Evolutionary conservation across 495 filamentous ascomycete species (phyloP).

Genomic region (Penicillium waksmanii): DNA sequence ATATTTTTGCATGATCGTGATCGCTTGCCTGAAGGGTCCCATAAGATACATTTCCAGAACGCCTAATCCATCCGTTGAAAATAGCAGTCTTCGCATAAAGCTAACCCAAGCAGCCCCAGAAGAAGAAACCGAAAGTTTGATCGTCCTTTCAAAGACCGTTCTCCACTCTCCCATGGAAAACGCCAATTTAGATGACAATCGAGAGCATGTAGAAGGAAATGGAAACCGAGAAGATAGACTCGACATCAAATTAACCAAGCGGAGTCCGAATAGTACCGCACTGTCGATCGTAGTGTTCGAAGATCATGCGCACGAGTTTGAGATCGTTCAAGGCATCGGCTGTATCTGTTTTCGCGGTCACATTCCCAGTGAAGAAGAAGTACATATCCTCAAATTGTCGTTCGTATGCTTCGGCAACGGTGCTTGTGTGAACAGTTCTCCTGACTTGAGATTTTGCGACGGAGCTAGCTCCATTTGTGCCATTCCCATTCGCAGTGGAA

Average conservation of each 20-base stretch:
- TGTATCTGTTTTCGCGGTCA: conserved; percentile 51
- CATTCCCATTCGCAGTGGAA: conserved; percentile 1
- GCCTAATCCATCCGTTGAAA: too few species aligned
- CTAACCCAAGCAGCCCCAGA: too few species aligned
- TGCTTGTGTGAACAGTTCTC: conserved; percentile 41
- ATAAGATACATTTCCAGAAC: too few species aligned
- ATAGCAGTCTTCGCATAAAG: too few species aligned
- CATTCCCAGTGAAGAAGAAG: conserved; percentile 44
- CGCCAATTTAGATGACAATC: not conserved
- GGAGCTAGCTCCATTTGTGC: not conserved
- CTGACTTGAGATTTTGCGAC: conserved; percentile 16
- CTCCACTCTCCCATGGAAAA: too few species aligned
- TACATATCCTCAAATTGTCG: conserved; percentile 54
- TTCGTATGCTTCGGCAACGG: conserved; percentile 57
- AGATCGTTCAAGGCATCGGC: conserved; percentile 55
- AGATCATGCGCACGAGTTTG: conserved; percentile 39
- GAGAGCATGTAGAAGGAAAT: not conserved
- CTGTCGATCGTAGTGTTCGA: conserved; percentile 47
- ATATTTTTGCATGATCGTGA: too few species aligned
- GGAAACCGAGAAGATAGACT: not conserved
- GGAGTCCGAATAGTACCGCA: conserved; percentile 49
- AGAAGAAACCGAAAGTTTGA: too few species aligned
- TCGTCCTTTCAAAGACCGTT: too few species aligned
- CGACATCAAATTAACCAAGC: conserved; percentile 30
- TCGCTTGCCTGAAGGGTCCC: too few species aligned